Percentiles rank a stretch among this genome's conserved stretches.
Conservation (phyloP, 768 basidiomycete species). For the Boletus tylopilopsis region DNA sequence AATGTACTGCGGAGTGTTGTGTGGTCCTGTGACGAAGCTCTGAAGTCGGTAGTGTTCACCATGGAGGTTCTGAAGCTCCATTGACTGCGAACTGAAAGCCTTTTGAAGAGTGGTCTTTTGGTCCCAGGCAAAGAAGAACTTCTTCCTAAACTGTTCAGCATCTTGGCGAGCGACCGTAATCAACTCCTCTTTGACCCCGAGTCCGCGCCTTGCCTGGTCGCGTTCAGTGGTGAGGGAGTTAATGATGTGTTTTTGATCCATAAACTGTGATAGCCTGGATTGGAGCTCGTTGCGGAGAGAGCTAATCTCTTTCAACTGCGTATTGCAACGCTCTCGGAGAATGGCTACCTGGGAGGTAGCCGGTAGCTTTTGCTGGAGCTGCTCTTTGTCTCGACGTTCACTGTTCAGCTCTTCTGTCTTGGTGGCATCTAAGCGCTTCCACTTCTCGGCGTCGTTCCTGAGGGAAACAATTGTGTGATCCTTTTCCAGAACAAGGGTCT, state of each 20-base stretch:
- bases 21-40: background rate
- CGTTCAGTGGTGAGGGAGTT: background rate
- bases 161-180: background rate
- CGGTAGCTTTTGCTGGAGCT: background rate
- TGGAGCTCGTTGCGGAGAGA: background rate
- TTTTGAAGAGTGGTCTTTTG: background rate
- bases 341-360: background rate
- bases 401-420: too few species aligned
- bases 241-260: constrained; percentile 1
- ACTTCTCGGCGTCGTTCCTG: too few species aligned
- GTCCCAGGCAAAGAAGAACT: background rate
- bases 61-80: background rate
- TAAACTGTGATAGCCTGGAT: background rate
- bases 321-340: background rate
- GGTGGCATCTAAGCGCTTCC: too few species aligned
- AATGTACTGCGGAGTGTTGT: background rate
- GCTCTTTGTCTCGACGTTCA: background rate
- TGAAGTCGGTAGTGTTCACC: background rate
- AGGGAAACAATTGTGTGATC: too few species aligned
- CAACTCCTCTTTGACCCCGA: background rate
- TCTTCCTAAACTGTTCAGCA: background rate
- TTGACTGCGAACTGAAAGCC: background rate
- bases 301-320: background rate
- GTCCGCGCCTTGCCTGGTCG: background rate
- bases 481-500: too few species aligned